A percentile compares a stretch with the other conserved stretches of the same genome.
These are phyloP conservation scores for Saitozyma sp. DNA, from an alignment of 768 basidiomycete species.

Conservation along the genomic window DNA sequence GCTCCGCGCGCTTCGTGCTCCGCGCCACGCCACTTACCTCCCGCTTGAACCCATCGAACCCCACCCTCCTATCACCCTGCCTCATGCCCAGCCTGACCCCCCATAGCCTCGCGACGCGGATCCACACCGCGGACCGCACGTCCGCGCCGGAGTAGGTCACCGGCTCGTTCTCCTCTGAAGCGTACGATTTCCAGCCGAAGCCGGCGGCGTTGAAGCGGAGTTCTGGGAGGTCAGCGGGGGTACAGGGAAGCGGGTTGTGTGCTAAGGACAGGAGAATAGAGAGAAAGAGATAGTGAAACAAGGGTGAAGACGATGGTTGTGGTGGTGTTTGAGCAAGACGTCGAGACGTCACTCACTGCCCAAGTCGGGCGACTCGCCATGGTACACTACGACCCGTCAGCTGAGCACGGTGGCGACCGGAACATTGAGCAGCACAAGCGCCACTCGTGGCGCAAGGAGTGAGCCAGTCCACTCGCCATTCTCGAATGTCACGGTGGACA, in stretches of 20 bases:
- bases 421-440: neutral
- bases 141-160: conserved; percentile 35
- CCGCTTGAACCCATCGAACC: conserved; percentile 90
- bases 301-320: neutral
- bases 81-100: conserved; percentile 82
- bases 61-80: conserved; percentile 64
- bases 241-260: neutral
- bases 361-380: conserved; percentile 67
- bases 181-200: conserved; percentile 78
- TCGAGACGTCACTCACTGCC: conserved; percentile 65
- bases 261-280: conserved; percentile 7
- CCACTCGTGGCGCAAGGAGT: neutral
- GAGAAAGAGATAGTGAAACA: neutral
- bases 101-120: conserved; percentile 79
- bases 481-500: conserved; percentile 80
- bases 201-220: conserved; percentile 84
- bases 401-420: neutral
- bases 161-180: conserved; percentile 66
- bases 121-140: conserved; percentile 37
- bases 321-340: no score
- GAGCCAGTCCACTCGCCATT: conserved; percentile 49
- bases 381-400: conserved; percentile 59
- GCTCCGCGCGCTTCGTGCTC: neutral
- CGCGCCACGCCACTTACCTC: conserved; percentile 62
- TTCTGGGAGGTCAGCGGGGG: conserved; percentile 22